phyloP scores from a whole-genome alignment of 2,329 filamentous ascomycete genomes.

The Aspergillus neoniger region DNA sequence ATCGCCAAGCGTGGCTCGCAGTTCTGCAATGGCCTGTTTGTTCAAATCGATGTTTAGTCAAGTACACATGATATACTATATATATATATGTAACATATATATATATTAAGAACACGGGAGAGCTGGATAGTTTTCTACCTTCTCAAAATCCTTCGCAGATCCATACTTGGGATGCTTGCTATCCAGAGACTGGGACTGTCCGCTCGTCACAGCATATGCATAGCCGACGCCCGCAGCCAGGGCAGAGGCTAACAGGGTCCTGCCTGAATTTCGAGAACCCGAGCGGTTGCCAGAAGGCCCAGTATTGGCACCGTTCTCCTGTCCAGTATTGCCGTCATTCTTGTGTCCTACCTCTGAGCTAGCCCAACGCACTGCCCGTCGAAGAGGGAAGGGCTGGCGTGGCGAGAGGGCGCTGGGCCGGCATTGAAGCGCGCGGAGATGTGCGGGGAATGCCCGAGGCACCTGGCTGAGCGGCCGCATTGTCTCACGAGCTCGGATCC shows the following conservation, averaged over 20 bases:
- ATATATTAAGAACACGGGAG: neutral
- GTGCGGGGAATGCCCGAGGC: slow-evolving; percentile 30
- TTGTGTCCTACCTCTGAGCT: slow-evolving; percentile 17
- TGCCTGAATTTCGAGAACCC: slow-evolving; percentile 49
- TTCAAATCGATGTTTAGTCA: neutral
- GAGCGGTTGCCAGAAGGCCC: slow-evolving; percentile 18
- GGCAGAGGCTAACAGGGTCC: slow-evolving; percentile 51
- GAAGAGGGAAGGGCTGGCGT: slow-evolving; percentile 8
- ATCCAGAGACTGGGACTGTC: slow-evolving; percentile 20
- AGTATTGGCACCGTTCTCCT: slow-evolving; percentile 18
- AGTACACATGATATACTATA: too few species aligned
- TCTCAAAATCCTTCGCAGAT: slow-evolving; percentile 41
- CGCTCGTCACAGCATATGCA: slow-evolving; percentile 49
- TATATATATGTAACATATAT: neutral
- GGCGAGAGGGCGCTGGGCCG: slow-evolving; percentile 23
- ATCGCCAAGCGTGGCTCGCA: slow-evolving; percentile 55
- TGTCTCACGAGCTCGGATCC: neutral
- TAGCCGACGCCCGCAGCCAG: slow-evolving; percentile 57
- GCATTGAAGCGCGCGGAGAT: slow-evolving; percentile 27
- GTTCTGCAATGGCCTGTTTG: slow-evolving; percentile 58
- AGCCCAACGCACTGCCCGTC: slow-evolving; percentile 20
- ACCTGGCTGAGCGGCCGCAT: slow-evolving; percentile 28
- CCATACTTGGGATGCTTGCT: slow-evolving; percentile 39
- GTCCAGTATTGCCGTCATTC: slow-evolving; percentile 6
- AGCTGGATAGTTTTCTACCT: slow-evolving; percentile 27